Evolutionary conservation across 331 rosid genomes (phyloP), one percentile per base, ranked within the genome.

Genomic region (Quercus phellos): DNA sequence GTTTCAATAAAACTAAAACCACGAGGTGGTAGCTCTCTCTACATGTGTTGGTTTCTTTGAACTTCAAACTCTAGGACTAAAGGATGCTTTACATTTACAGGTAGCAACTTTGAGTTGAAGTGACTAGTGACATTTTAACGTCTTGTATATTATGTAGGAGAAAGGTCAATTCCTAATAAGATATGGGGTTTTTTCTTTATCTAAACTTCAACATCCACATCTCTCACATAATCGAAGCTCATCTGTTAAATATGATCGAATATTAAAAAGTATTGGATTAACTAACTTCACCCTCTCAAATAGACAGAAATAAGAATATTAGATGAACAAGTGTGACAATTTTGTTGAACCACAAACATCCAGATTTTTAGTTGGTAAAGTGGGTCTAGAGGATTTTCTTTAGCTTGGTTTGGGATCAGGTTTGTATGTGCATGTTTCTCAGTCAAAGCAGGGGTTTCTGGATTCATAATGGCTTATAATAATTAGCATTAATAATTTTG

Each of bases 401-500:
- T 46, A 46, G 53, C 53, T 38, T 38, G 46, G 12, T 38, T 38
- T 38, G 46, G 46, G 46, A 38, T 38, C 46, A 12, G 53, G 53
- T 11, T 46, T 46, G 17, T 46, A 13, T 46, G 17, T 46, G 53
- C 53, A 8, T 38, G 46, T 38, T 13, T 13, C 53, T 24, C 8
- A 17, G 19, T 63, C 50, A 66, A 34, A 32, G 69, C 21, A 63
- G n/a, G 21, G 8, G 17, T n/a, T 66, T 66, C 46, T 66, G n/a
- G 71, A 18, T n/a, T 6, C 71, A 34, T 66, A n/a, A 66, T 66
- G 71, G 21, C 8, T 17, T 66, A n/a, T 32, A 66, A 66, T 17
- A 17, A 79, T 56, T n/a, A 78, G 56, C 19, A 78, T 68, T 81
- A 70, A 88, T 88, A 72, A 84, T 85, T 83, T 79, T 75, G 79